Base-by-base conservation (phyloP, 805 yeast species). In the baker's yeast (Saccharomyces cerevisiae) region DNA sequence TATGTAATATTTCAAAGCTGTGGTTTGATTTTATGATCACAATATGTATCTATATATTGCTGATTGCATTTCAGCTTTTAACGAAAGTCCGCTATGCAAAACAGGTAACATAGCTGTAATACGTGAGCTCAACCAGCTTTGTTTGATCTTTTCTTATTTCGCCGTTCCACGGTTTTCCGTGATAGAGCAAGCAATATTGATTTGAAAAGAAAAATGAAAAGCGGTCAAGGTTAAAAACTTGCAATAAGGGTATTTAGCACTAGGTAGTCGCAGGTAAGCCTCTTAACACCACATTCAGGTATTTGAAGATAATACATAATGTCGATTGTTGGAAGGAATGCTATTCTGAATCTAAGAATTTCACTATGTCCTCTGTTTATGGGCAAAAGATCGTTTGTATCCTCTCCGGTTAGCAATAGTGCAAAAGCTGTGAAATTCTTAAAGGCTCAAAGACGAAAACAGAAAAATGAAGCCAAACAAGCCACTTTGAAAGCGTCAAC, bases 1-100 rank as follows among this genome's bases (percentile, higher is more conserved):
- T 63, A 65, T 26, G 71, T 79, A 1, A 76, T 85, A 1, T 63
- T 83, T 26, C 78, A 81, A 57, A 71, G 80, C 28, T 81, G 87
- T 65, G 84, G 81, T 0, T 62, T 73, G 22, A 31, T 30, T 41
- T 48, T 13, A n/a, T 36, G 17, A 21, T 4, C 24, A 36, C 17
- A 21, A n/a, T 9, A 17, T 36, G 17, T 36, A 36, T 31, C 4
- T 31, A 10, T 31, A 31, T 31, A 29, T 29, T 29, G 31, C 10
- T 29, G 11, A 9, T 3, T 29, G 13, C 31, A 29, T 29, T 29
- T 29, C 31, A 29, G 13, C 13, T 9, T 29, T 29, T 6, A 9
- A 10, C 1, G 3, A 29, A 29, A 6, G 43, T n/a, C 17, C 10
- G 3, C 17, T 17, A 6, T 17, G 43, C 17, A 36, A 36, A 36